Percentiles rank a stretch among this genome's conserved stretches.
These are phyloP conservation scores for Apiotrichum sp. DNA, from an alignment of 1,284 basidiomycete species.

Conservation along the genomic window DNA sequence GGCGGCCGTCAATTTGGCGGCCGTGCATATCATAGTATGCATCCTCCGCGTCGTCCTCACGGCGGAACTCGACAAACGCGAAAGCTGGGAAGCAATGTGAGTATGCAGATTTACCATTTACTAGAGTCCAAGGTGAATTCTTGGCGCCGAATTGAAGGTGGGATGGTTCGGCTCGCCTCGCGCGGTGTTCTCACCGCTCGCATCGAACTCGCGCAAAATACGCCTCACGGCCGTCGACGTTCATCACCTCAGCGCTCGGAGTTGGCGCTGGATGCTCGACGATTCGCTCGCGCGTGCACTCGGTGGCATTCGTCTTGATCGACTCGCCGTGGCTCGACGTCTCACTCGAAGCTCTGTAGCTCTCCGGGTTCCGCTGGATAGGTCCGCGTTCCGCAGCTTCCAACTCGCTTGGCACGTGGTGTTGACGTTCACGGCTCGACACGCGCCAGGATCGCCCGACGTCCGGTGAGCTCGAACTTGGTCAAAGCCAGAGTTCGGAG, in stretches of 20 bases:
- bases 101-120: conserved; percentile 2
- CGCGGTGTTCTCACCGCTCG: too few relatives aligned
- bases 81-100: conserved; percentile 59
- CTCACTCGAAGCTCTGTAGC: background rate
- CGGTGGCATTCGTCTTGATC: background rate
- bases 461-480: background rate
- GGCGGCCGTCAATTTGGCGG: conserved; percentile 69
- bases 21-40: conserved; percentile 90
- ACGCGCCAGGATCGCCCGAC: background rate
- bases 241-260: too few relatives aligned
- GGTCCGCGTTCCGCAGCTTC: too few relatives aligned
- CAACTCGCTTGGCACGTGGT: background rate
- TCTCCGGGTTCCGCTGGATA: too few relatives aligned
- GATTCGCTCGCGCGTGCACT: background rate
- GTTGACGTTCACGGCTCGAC: background rate
- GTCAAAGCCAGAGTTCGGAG: background rate
- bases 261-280: background rate
- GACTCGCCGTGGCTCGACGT: too few relatives aligned
- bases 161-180: background rate
- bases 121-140: background rate
- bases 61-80: conserved; percentile 84
- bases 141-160: background rate
- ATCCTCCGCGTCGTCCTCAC: conserved; percentile 74
- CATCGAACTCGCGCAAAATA: too few relatives aligned
- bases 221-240: too few relatives aligned